Percentiles rank a stretch among this genome's conserved stretches.
phyloP scores from a whole-genome alignment of 2,329 filamentous ascomycete species.

The Sporothrix globosa region DNA sequence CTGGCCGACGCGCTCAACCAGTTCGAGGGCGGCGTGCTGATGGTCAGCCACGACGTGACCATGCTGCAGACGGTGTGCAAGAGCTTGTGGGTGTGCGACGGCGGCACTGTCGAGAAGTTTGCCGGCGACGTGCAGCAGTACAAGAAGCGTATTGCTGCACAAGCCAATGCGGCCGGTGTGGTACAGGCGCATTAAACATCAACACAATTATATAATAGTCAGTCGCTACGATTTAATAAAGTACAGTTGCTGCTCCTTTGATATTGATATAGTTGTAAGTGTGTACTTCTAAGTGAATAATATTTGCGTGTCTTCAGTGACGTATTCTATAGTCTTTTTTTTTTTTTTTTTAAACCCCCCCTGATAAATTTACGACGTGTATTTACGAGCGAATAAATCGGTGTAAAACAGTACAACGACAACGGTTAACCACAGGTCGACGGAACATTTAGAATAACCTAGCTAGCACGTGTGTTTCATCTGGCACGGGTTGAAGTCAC shows the following conservation, averaged over 20 bases:
- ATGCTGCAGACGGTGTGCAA: constrained; percentile 97
- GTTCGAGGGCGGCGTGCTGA: constrained; percentile 93
- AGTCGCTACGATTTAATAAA: neutral
- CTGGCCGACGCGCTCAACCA: constrained; percentile 78
- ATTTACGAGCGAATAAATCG: too few relatives aligned
- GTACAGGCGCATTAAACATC: constrained; percentile 63
- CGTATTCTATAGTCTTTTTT: too few relatives aligned
- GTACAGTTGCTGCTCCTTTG: neutral
- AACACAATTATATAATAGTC: too few relatives aligned
- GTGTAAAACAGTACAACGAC: too few relatives aligned
- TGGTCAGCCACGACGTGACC: constrained; percentile 99
- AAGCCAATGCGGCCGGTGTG: constrained; percentile 86
- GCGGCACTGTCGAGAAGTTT: constrained; percentile 94
- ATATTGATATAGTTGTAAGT: neutral
- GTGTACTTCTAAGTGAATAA: neutral
- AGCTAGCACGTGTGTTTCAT: too few relatives aligned
- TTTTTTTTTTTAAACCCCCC: neutral
- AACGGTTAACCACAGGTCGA: too few relatives aligned
- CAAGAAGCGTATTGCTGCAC: constrained; percentile 92
- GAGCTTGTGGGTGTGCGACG: constrained; percentile 94
- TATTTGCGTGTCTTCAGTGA: neutral
- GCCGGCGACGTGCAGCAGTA: constrained; percentile 92
- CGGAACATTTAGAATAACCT: too few relatives aligned
- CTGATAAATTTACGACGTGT: too few relatives aligned
- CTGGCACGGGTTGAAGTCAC: neutral